A percentile compares a stretch with the other conserved stretches of the same genome.
phyloP scores from a whole-genome alignment of 2,329 filamentous ascomycete genomes.

The Pestalotiopsis sp. region DNA sequence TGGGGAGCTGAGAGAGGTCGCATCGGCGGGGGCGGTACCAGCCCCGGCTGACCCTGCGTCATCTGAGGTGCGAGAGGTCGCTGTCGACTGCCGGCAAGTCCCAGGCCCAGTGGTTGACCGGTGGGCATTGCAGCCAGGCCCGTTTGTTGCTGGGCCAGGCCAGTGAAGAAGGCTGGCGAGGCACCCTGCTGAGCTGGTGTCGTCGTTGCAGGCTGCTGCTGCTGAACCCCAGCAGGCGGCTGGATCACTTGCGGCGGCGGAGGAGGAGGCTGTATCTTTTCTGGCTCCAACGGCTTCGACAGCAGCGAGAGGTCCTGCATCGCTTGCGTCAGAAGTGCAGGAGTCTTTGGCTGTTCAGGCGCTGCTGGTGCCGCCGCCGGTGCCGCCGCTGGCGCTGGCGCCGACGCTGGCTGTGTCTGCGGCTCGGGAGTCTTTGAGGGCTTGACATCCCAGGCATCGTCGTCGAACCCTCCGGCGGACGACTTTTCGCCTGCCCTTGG shows the following conservation, averaged over 20 bases:
- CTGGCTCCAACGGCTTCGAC: slow-evolving; percentile 53
- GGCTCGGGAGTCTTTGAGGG: slow-evolving; percentile 62
- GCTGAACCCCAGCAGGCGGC: slow-evolving; percentile 33
- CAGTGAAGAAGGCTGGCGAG: slow-evolving; percentile 60
- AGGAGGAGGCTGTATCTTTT: slow-evolving; percentile 37
- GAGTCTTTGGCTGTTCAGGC: slow-evolving; percentile 23
- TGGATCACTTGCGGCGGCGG: slow-evolving; percentile 29
- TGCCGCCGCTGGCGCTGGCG: slow-evolving; percentile 43
- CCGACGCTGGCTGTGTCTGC: slow-evolving; percentile 49
- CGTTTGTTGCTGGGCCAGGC: slow-evolving; percentile 48
- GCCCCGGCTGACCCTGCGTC: slow-evolving; percentile 58
- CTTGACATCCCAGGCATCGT: slow-evolving; percentile 97
- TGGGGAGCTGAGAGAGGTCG: slow-evolving; percentile 87
- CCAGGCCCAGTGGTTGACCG: slow-evolving; percentile 46
- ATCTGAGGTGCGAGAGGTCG: slow-evolving; percentile 71
- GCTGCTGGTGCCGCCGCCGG: slow-evolving; percentile 38
- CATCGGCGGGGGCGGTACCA: slow-evolving; percentile 76
- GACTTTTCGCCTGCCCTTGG: slow-evolving; percentile 33
- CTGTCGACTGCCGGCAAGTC: slow-evolving; percentile 55
- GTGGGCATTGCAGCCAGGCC: slow-evolving; percentile 38
- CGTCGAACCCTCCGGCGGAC: slow-evolving; percentile 73
- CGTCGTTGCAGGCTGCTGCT: slow-evolving; percentile 30
- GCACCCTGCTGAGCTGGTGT: slow-evolving; percentile 54
- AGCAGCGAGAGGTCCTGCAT: slow-evolving; percentile 60
- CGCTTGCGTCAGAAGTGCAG: slow-evolving; percentile 27